These are phyloP conservation scores for Leucogyrophana mollusca DNA, from an alignment of 768 basidiomycete genomes.

Conservation along the genomic window DNA sequence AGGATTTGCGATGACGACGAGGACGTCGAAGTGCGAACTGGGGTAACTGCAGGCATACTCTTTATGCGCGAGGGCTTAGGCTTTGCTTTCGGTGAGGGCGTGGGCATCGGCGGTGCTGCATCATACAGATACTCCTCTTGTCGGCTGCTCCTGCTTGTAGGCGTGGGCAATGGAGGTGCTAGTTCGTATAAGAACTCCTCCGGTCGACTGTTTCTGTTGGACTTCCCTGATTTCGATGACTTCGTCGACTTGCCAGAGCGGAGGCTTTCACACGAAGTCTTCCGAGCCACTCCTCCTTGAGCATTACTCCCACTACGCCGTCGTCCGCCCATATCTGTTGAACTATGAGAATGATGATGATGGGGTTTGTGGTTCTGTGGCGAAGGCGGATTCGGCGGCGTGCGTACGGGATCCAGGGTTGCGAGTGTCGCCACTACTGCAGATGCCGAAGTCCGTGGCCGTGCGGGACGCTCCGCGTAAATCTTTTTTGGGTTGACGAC, in stretches of 20 bases:
- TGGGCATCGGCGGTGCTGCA: neutral
- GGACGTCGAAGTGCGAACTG: constrained; percentile 13
- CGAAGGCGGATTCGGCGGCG: constrained; percentile 23
- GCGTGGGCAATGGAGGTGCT: constrained; percentile 1
- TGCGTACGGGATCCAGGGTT: constrained; percentile 22
- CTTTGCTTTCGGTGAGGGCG: neutral
- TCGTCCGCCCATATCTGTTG: constrained; percentile 24
- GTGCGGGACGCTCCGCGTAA: constrained; percentile 25
- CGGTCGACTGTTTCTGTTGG: constrained; percentile 24
- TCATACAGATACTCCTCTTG: constrained; percentile 14
- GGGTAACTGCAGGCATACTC: constrained; percentile 45
- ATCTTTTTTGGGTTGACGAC: constrained; percentile 35
- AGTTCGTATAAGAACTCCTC: constrained; percentile 11
- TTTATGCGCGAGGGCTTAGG: constrained; percentile 39
- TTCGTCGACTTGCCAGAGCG: constrained; percentile 38
- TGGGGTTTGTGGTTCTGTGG: constrained; percentile 20
- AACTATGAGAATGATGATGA: constrained; percentile 27
- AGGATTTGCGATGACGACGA: constrained; percentile 27
- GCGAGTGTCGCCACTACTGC: constrained; percentile 7
- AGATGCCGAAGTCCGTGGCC: neutral
- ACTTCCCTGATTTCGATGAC: constrained; percentile 27
- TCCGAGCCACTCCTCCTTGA: constrained; percentile 12
- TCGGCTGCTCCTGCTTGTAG: constrained; percentile 10
- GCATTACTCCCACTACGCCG: constrained; percentile 26
- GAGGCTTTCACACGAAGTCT: constrained; percentile 39